These are phyloP conservation scores for Lachnellula cervina DNA, from an alignment of 2,329 filamentous ascomycete genomes.

Conservation along the genomic window DNA sequence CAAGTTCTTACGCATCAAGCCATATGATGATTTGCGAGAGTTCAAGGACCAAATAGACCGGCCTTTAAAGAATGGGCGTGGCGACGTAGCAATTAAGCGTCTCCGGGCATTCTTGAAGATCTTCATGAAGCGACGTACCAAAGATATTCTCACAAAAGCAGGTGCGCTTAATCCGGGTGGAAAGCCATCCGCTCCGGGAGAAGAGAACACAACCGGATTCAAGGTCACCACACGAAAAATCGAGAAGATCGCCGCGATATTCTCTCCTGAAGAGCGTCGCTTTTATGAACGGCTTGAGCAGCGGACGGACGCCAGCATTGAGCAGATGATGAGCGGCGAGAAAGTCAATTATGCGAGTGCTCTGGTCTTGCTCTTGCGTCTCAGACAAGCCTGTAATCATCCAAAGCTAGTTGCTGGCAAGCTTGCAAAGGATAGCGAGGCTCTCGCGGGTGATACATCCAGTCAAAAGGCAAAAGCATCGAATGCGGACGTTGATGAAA, in stretches of 20 bases:
- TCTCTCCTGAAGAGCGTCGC: constrained; percentile 71
- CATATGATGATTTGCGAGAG: constrained; percentile 76
- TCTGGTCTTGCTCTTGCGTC: constrained; percentile 80
- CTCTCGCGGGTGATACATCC: constrained; percentile 59
- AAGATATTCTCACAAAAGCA: constrained; percentile 88
- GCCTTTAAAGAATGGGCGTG: constrained; percentile 85
- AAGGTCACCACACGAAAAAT: constrained; percentile 90
- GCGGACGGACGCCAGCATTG: constrained; percentile 79
- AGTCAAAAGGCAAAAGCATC: constrained; percentile 42
- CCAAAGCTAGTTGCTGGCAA: constrained; percentile 82
- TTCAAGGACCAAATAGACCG: constrained; percentile 91
- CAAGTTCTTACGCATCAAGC: constrained; percentile 85
- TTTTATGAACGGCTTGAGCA: constrained; percentile 84
- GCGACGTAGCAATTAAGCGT: constrained; percentile 81
- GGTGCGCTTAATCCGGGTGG: constrained; percentile 75
- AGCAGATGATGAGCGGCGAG: constrained; percentile 78
- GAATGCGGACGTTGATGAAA: constrained; percentile 62
- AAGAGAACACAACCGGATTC: constrained; percentile 61
- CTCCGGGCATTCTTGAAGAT: constrained; percentile 81
- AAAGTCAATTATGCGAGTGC: constrained; percentile 90
- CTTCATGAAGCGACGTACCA: constrained; percentile 98
- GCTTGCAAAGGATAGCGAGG: constrained; percentile 82
- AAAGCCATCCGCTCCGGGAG: constrained; percentile 46
- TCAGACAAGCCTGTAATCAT: constrained; percentile 94
- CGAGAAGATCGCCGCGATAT: constrained; percentile 70